phyloP scores from a whole-genome alignment of 2,329 filamentous ascomycete genomes.

The Claviceps sp. region DNA sequence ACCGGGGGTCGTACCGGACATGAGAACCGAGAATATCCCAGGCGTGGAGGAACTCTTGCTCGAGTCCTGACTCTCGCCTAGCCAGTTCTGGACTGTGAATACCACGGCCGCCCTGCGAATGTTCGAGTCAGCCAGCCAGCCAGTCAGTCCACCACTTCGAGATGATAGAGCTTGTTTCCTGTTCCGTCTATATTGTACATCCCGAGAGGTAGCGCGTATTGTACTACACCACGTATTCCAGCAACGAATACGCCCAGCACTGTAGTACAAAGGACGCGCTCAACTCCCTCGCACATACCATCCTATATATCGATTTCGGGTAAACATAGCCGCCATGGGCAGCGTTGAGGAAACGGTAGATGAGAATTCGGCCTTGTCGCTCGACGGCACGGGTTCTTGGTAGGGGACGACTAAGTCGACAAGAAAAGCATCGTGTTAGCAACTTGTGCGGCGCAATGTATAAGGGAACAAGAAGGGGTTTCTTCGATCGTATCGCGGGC shows the following conservation, averaged over 20 bases:
- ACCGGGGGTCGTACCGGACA: constrained; percentile 56
- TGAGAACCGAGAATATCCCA: constrained; percentile 56
- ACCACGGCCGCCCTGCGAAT: constrained; percentile 52
- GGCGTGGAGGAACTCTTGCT: constrained; percentile 56
- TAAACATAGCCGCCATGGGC: constrained; percentile 94
- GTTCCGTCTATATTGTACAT: too few species aligned
- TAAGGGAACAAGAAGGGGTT: too few species aligned
- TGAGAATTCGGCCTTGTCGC: constrained; percentile 53
- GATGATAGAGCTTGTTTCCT: too few species aligned
- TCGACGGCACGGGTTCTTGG: constrained; percentile 57
- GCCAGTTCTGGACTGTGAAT: constrained; percentile 63
- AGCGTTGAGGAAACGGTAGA: constrained; percentile 64
- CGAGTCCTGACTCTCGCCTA: constrained; percentile 58
- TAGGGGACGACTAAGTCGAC: constrained; percentile 68
- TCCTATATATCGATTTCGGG: constrained; percentile 68
- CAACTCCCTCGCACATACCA: constrained; percentile 31
- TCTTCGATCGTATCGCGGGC: background rate
- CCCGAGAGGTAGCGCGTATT: too few species aligned
- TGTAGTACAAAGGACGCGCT: too few species aligned
- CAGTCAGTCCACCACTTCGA: too few species aligned
- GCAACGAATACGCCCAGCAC: too few species aligned
- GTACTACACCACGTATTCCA: too few species aligned
- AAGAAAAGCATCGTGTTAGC: background rate
- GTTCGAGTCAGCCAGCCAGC: too few species aligned
- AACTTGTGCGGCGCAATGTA: too few species aligned